Evolutionary conservation across 2,329 filamentous ascomycete genomes (phyloP).

Genomic region (Pseudonectria buxi): DNA sequence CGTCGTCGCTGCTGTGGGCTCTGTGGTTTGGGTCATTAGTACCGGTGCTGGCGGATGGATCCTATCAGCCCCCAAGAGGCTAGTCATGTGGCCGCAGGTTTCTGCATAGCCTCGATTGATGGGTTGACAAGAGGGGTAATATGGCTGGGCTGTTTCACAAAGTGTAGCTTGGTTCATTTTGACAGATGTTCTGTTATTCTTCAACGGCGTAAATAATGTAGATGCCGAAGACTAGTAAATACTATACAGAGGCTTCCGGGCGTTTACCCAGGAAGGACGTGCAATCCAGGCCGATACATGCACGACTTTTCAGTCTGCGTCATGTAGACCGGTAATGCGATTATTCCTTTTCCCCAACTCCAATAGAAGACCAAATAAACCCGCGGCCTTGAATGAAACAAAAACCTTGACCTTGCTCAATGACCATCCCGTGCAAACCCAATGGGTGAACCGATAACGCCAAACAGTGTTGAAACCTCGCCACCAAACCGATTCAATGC

Average conservation of each 20-base stretch:
- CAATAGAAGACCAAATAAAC: constrained; percentile 10
- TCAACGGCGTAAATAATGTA: background rate
- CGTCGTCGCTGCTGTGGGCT: constrained; percentile 7
- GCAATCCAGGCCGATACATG: constrained; percentile 1
- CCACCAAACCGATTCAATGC: background rate
- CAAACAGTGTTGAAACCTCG: background rate
- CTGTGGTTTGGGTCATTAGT: constrained; percentile 10
- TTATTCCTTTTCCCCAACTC: constrained; percentile 17
- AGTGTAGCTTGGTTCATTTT: too few relatives aligned
- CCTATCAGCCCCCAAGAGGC: constrained; percentile 10
- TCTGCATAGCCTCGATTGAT: constrained; percentile 12
- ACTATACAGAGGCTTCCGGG: background rate
- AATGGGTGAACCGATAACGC: background rate
- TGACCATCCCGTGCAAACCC: too few relatives aligned
- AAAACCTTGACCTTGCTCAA: too few relatives aligned
- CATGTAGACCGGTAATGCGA: constrained; percentile 2
- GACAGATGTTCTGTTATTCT: background rate
- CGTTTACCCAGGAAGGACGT: background rate
- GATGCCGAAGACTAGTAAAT: background rate
- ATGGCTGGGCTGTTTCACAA: too few relatives aligned
- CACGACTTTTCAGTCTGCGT: constrained; percentile 2
- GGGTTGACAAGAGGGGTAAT: too few relatives aligned
- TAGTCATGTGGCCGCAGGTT: constrained; percentile 13
- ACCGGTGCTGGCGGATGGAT: constrained; percentile 3
- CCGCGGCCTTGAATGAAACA: background rate